Conservation (phyloP, 768 basidiomycete genomes). For the Hortiboletus campestris region DNA sequence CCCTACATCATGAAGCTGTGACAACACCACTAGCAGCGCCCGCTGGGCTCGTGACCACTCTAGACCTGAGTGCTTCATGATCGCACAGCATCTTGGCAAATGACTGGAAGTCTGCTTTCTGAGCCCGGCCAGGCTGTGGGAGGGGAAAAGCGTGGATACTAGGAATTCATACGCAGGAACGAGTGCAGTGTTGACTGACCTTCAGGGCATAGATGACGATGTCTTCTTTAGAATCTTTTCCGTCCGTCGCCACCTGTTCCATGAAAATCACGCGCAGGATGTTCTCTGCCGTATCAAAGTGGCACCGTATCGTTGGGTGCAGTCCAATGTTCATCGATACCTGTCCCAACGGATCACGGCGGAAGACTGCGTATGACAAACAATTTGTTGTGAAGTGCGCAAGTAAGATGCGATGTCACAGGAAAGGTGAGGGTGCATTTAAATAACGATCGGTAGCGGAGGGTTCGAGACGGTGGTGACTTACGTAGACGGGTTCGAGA, state of each 20-base stretch:
- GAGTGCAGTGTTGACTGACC: conserved; percentile 35
- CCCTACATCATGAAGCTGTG: conserved; percentile 14
- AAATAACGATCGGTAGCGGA: conserved; percentile 20
- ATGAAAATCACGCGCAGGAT: conserved; percentile 55
- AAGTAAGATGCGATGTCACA: neutral
- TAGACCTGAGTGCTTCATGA: conserved; percentile 32
- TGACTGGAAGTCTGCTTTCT: conserved; percentile 52
- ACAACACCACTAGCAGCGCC: neutral
- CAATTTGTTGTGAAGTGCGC: neutral
- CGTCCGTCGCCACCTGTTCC: conserved; percentile 39
- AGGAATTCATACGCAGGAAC: neutral
- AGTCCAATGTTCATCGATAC: conserved; percentile 67
- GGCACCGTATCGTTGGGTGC: conserved; percentile 52
- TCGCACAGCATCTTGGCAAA: conserved; percentile 48
- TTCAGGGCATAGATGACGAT: conserved; percentile 64
- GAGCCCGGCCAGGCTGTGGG: conserved; percentile 37
- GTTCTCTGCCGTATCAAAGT: conserved; percentile 54
- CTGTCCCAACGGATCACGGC: conserved; percentile 68
- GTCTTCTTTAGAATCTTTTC: conserved; percentile 33
- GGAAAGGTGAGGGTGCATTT: conserved; percentile 5
- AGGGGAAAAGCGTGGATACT: neutral
- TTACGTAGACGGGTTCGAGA: conserved; percentile 33
- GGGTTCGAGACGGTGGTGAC: conserved; percentile 23
- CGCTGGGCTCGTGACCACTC: neutral
- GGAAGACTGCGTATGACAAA: conserved; percentile 48